Conservation (phyloP, 371 early-diverging fungal genomes). For the Mucor racemosus region DNA sequence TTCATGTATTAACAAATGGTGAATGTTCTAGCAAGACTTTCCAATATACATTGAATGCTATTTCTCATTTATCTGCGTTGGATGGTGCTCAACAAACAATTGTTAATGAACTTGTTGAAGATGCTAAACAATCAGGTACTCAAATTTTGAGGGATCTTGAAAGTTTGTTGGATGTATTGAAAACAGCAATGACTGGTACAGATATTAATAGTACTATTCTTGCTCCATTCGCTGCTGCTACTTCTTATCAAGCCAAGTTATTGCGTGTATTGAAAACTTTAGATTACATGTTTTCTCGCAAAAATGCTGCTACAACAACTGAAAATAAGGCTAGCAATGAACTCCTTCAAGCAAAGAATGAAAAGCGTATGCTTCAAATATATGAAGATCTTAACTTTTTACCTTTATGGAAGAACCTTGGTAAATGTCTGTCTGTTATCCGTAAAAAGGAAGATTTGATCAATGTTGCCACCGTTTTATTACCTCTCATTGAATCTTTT, state of each 20-base stretch:
- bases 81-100: constrained; percentile 77
- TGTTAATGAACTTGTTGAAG: constrained; percentile 69
- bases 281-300: constrained; percentile 76
- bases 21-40: constrained; percentile 94
- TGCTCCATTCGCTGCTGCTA: constrained; percentile 79
- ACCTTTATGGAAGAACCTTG: constrained; percentile 82
- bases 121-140: constrained; percentile 72
- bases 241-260: constrained; percentile 89
- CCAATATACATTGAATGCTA: constrained; percentile 86
- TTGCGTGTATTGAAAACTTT: constrained; percentile 92
- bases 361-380: constrained; percentile 62
- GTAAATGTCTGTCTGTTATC: constrained; percentile 74
- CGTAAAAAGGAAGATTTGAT: constrained; percentile 78
- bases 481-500: constrained; percentile 95
- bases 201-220: constrained; percentile 69
- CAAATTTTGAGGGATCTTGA: constrained; percentile 74
- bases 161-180: constrained; percentile 63
- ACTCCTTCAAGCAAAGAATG: constrained; percentile 29
- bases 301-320: constrained; percentile 22
- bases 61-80: constrained; percentile 82
- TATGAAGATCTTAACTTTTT: constrained; percentile 75
- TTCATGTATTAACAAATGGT: constrained; percentile 85
- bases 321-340: constrained; percentile 10
- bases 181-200: constrained; percentile 53
- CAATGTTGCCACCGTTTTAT: constrained; percentile 88